Base-by-base conservation (phyloP, 2,329 filamentous ascomycete genomes). In the Dactylonectria estremocensis region DNA sequence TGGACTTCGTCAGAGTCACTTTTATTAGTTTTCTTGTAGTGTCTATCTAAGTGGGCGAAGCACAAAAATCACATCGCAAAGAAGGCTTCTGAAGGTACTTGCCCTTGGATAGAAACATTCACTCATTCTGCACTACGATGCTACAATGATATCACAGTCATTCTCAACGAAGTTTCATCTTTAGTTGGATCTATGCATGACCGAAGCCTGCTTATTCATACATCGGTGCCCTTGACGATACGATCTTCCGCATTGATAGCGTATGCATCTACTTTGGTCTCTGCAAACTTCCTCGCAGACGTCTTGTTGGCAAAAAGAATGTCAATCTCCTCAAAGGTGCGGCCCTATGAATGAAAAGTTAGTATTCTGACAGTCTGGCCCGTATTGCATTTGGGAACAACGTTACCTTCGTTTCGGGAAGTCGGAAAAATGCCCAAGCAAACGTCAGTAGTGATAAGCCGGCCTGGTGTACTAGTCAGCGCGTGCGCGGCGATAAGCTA, bases 251-350 rank as follows among this genome's bases (percentile, higher is more conserved):
- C 66, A 9, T 61, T 52, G 22, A 62, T 58, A 1, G 72, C 70
- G 35, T 74, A 74, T 2, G 72, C 72, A 28, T 82, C 78, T 2
- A 82, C 80, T 8, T 80, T 75, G 1, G 77, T 79, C 28, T 60
- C 70, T 1, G 78, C 66, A 60, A 83, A 86, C 37, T 83, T 79
- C 7, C 83, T 78, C 2, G 83, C 81, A 2, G 80, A 68, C 3
- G 82, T 76, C 40, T 72, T 76, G n/a, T 77, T 77, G 48, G 83
- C 81, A 73, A 89, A 89, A 24, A 89, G 68, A n/a, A 84, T 80
- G 61, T 88, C 87, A 8, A 89, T 79, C 76, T 89, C 87, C 69
- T 86, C 85, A 57, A 87, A 84, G 0, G 84, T 86, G 54, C 84
- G 80, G 2, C 80, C 84, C 53, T 84, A 35, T 4, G 24, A 28